Evolutionary conservation across 2,329 filamentous ascomycete species (phyloP), one percentile per base, ranked within the genome.

Genomic region (Nigrospora osmanthi): DNA sequence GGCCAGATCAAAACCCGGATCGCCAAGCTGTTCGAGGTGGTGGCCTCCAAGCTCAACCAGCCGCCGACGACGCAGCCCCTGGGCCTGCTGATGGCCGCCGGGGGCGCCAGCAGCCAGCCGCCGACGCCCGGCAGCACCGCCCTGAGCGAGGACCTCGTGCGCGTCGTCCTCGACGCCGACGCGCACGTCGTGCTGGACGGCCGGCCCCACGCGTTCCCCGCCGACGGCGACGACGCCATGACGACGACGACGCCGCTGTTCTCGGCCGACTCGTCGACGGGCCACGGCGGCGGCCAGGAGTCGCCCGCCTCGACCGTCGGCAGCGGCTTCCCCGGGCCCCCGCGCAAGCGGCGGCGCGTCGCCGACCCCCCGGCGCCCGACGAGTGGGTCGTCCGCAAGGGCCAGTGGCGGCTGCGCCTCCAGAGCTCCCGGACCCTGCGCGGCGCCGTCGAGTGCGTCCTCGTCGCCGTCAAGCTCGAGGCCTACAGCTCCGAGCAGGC

Each of bases 1-100:
- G 79, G 80, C 13, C 76, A 85, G 39, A 79, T 82, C 6, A 84
- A 85, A 52, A 73, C 78, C 11, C 77, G 87, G 43, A 73, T 96
- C 15, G 75, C 80, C 0, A 83, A 81, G 44, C 69, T 96, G 6
- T 80, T 94, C 52, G 83, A 88, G 54, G 83, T 95, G 10, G 75
- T 95, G n/a, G 80, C 85, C 2, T 83, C 83, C 32, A 94, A 91
- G 61, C 76, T 93, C 53, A 85, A 83, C 50, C 63, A 89, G 6
- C 80, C 85, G 11, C 69, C 70, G 0, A 75, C 73, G 1, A 73
- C 71, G 0, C 71, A 77, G 47, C 79, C 84, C 0, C 63, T 86
- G 1, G 83, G 85, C 9, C 66, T 87, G 34, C 72, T 87, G 61
- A 83, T 86, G 77, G 69, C 76, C 40, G 71, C 77, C 4, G 81